Base-by-base conservation (phyloP, 305 asterid species). In the Petunia hybrid region DNA sequence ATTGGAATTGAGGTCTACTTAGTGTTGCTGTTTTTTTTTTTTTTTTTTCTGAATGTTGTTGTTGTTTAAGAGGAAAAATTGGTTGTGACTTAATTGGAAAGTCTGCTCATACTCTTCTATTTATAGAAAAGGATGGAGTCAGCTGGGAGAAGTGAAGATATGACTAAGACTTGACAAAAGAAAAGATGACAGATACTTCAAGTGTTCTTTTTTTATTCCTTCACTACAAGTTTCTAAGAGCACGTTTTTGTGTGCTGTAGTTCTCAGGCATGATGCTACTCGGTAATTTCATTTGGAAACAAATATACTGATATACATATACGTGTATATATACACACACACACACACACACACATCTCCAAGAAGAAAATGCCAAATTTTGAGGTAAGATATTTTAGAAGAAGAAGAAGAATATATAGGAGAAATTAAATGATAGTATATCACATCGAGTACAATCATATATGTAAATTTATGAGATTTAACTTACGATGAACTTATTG, bases 171-270 rank as follows among this genome's bases (percentile, higher is more conserved):
- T 22, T 62, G 9, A 65, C 35, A 13, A 65, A 62, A 65, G 31
- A 65, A 51, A 16, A n/a, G 8, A 56, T 4, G 14, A 6, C 13
- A 66, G 5, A 40, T 66, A 66, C 36, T 6, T 40, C 10, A 10
- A 14, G 1, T 12, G 6, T 65, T 13, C 1, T 10, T 4, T 61
- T 62, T 8, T 8, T 8, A 8, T 8, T 8, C 2, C 5, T 65
- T 39, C 1, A 31, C 74, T 14, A 14, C 51, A 66, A 66, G 36
- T 22, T 40, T 66, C 73, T 14, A 66, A 31, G 13, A 67, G 16
- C 55, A 67, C 55, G 75, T 67, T 67, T 65, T 13, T 40, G 46
- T 65, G 71, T 39, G 71, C 10, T 39, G 48, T 39, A 39, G 46
- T 45, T 31, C 56, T 3, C 56, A 2, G 56, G 9, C 56, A 48